Percentiles rank a stretch among this genome's conserved stretches.
phyloP scores from a whole-genome alignment of 176 grass and related monocot species.

The Dactylis glomerata region DNA sequence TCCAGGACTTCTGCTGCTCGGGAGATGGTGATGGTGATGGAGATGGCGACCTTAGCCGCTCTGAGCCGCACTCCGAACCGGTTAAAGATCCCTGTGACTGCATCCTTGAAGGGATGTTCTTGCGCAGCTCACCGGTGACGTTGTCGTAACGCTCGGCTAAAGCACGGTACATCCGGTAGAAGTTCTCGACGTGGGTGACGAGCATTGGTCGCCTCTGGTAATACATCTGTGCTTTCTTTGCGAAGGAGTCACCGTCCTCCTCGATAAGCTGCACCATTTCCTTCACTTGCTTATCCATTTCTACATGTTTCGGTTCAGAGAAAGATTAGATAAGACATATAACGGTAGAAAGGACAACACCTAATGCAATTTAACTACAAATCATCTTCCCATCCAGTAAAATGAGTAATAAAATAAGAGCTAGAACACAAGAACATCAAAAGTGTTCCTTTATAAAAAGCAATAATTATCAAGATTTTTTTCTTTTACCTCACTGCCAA shows the following conservation, averaged over 20 bases:
- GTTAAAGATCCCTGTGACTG: conserved; percentile 38
- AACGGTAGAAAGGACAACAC: not conserved
- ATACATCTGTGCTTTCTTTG: conserved; percentile 79
- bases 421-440: not conserved
- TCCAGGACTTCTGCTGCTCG: conserved; percentile 52
- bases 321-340: not conserved
- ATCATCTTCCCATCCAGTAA: not conserved
- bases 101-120: conserved; percentile 58
- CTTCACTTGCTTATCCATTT: conserved; percentile 72
- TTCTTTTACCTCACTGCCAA: not conserved
- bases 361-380: not conserved
- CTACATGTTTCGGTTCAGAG: conserved; percentile 42
- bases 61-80: conserved; percentile 49
- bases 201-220: conserved; percentile 69
- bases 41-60: conserved; percentile 42
- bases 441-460: not conserved
- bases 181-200: conserved; percentile 56
- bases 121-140: conserved; percentile 65
- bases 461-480: not conserved
- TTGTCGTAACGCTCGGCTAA: conserved; percentile 74
- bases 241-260: conserved; percentile 63
- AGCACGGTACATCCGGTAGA: conserved; percentile 73
- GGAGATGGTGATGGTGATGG: conserved; percentile 46
- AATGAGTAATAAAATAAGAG: not conserved
- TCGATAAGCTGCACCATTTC: conserved; percentile 75